Base-by-base conservation (phyloP, 2,329 filamentous ascomycete species). In the Clathrospora elynae region DNA sequence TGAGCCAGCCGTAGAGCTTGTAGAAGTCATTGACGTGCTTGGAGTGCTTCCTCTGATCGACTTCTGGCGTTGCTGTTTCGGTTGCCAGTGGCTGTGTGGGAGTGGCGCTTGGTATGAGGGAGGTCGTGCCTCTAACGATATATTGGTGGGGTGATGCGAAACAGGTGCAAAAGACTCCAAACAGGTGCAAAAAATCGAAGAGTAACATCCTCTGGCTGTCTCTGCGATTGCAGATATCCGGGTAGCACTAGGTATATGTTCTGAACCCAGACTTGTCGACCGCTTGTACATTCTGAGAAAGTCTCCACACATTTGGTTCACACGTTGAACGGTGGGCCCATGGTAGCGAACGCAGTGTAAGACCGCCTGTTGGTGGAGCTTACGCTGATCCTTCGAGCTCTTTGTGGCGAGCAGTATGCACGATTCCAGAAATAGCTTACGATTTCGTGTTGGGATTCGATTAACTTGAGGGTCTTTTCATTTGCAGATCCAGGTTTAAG, bases 21-120 rank as follows among this genome's bases (percentile, higher is more conserved):
- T 59, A 64, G 36, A 64, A 66, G 25, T 64, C 54, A 28, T 66
- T 60, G 18, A 64, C 46, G 45, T 64, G 53, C 18, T 59, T 57
- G 10, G 48, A 48, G 35, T 63, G 56, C 28, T 50, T 46, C n/a
- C 38, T 53, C 11, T 43, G 45, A 14, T 63, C 46, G 6, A 10
- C 16, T 16, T 34, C 17, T n/a, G 42, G 33, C n/a, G 42, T 51
- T 10, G 31, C 18, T 18, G 49, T 37, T 30, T 44, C 34, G 5
- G 33, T 32, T 16, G 32, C 11, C 6, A 20, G 7, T 11, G 44
- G 38, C 2, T 34, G 17, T 14, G 35, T 49, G 6, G 55, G 49
- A 5, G 46, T 34, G 7, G 52, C 35, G 26, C 59, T 62, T 17
- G 62, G 59, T 17, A 63, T 63, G 19, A 57, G 46, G n/a, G 53